These are phyloP conservation scores for Debaryomyces tyrocola DNA, from an alignment of 805 yeast genomes.

Conservation along the genomic window DNA sequence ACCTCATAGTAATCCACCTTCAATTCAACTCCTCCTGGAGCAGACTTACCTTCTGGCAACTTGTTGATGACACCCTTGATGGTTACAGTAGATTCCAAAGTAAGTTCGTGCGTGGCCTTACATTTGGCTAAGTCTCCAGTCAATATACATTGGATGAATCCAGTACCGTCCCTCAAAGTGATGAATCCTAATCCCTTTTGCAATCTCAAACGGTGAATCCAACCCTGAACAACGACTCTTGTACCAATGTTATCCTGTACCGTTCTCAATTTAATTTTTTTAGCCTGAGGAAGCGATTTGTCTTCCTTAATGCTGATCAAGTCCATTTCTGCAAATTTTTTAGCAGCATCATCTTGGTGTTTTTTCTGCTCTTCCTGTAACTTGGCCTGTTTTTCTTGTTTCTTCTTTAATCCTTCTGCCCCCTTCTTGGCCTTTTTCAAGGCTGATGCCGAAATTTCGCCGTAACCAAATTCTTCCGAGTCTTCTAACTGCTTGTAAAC, in stretches of 20 bases:
- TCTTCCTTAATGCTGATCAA: constrained; percentile 73
- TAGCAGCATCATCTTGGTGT: constrained; percentile 56
- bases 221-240: constrained; percentile 83
- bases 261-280: constrained; percentile 61
- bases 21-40: constrained; percentile 97
- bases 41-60: constrained; percentile 93
- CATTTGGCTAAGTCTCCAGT: constrained; percentile 92
- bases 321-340: constrained; percentile 75
- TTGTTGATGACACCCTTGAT: constrained; percentile 78
- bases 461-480: constrained; percentile 51
- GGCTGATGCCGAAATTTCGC: constrained; percentile 84
- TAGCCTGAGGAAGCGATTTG: constrained; percentile 66
- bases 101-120: constrained; percentile 76
- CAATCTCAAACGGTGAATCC: constrained; percentile 92
- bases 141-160: constrained; percentile 82
- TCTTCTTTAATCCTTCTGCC: constrained; percentile 86
- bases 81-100: constrained; percentile 82
- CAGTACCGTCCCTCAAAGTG: constrained; percentile 94
- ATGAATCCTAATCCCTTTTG: constrained; percentile 92
- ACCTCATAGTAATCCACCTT: constrained; percentile 86
- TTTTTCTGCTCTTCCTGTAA: constrained; percentile 63
- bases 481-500: constrained; percentile 64
- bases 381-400: constrained; percentile 64
- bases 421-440: constrained; percentile 96
- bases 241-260: constrained; percentile 56